phyloP scores from a whole-genome alignment of 2,329 filamentous ascomycete genomes.

The Aspergillus chevalieri region DNA sequence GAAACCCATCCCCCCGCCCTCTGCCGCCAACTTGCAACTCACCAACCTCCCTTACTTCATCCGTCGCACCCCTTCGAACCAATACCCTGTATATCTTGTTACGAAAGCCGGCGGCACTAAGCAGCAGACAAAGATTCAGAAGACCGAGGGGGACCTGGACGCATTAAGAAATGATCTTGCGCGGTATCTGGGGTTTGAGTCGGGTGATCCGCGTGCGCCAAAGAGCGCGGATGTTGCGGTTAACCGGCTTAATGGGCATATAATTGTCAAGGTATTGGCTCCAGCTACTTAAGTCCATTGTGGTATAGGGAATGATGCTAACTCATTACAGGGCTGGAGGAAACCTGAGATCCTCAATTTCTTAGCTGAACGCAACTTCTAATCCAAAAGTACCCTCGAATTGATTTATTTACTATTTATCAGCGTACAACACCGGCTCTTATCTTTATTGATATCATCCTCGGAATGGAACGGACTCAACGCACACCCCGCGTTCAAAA shows the following conservation, averaged over 20 bases:
- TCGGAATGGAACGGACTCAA: too few species aligned
- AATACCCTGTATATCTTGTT: conserved; percentile 71
- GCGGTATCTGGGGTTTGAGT: conserved; percentile 50
- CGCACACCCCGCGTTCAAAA: not conserved
- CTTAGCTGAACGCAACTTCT: conserved; percentile 42
- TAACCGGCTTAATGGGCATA: conserved; percentile 62
- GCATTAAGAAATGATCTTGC: conserved; percentile 60
- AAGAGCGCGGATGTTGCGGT: conserved; percentile 40
- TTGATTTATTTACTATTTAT: too few species aligned
- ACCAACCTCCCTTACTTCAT: conserved; percentile 62
- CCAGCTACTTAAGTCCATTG: not conserved
- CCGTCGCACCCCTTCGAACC: conserved; percentile 61
- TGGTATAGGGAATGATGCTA: conserved; percentile 4
- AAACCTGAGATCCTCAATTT: conserved; percentile 46
- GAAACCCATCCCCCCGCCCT: conserved; percentile 19
- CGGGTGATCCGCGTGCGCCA: conserved; percentile 33
- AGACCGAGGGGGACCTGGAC: conserved; percentile 66
- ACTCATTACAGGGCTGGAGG: conserved; percentile 41
- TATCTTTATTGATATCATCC: too few species aligned
- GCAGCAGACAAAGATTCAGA: conserved; percentile 68
- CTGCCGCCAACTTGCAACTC: conserved; percentile 25
- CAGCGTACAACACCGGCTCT: too few species aligned
- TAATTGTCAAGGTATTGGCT: conserved; percentile 62
- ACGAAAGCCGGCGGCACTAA: conserved; percentile 70
- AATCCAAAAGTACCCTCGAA: conserved; percentile 11